Conservation (phyloP, 192 early-diverging fungal species). For the Borealophlyctis nickersoniae region DNA sequence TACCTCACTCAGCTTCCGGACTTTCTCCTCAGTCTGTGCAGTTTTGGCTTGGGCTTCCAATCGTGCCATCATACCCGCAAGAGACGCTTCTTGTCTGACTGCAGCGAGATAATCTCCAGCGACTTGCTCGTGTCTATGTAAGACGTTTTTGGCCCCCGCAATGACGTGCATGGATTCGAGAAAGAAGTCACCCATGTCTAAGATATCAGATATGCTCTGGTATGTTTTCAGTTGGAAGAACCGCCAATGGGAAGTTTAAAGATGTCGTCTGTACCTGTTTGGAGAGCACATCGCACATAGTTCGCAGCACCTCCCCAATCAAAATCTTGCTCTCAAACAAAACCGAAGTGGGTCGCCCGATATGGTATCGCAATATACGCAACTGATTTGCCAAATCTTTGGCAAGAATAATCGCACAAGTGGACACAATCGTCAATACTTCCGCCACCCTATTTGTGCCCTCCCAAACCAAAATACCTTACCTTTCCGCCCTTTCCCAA, state of each 20-base stretch:
- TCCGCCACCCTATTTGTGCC: neutral
- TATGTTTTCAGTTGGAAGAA: neutral
- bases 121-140: neutral
- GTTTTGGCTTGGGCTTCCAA: constrained; percentile 22
- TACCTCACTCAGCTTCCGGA: constrained; percentile 29
- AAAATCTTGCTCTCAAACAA: neutral
- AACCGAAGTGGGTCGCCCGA: neutral
- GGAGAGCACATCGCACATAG: neutral
- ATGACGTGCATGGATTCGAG: constrained; percentile 16
- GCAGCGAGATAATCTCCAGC: constrained; percentile 8
- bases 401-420: neutral
- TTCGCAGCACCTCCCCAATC: neutral
- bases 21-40: constrained; percentile 19
- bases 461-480: neutral
- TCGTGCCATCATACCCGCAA: constrained; percentile 4
- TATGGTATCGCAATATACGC: constrained; percentile 11
- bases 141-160: neutral
- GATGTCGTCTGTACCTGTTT: constrained; percentile 10
- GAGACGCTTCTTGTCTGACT: neutral
- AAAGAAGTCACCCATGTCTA: constrained; percentile 7
- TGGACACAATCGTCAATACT: neutral
- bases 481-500: constrained; percentile 1
- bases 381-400: neutral
- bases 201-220: constrained; percentile 9
- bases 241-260: neutral